These are phyloP conservation scores for Cladosporium austrohemisphaericum DNA, from an alignment of 2,329 filamentous ascomycete genomes.

Conservation along the genomic window DNA sequence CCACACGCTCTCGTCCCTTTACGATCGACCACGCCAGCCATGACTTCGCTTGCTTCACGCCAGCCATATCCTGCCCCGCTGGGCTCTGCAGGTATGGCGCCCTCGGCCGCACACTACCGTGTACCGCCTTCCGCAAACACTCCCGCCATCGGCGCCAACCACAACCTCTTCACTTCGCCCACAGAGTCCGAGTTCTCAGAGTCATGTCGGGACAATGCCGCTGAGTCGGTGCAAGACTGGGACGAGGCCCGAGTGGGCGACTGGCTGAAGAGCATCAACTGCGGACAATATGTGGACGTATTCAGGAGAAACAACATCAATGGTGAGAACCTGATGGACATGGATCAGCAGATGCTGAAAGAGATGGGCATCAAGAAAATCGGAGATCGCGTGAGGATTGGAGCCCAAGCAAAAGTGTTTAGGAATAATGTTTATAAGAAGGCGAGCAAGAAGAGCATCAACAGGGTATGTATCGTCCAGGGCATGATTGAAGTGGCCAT, in stretches of 20 bases:
- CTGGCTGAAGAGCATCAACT: conserved; percentile 87
- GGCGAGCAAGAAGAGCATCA: conserved; percentile 60
- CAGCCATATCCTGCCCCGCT: conserved; percentile 60
- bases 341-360: conserved; percentile 92
- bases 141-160: conserved; percentile 30
- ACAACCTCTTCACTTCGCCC: conserved; percentile 67
- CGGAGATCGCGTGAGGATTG: conserved; percentile 85
- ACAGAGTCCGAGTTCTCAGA: conserved; percentile 94
- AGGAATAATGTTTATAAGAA: conserved; percentile 47
- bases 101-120: conserved; percentile 24
- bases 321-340: conserved; percentile 91
- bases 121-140: conserved; percentile 19
- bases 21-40: conserved; percentile 33
- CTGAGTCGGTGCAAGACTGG: conserved; percentile 57
- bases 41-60: conserved; percentile 79
- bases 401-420: conserved; percentile 48
- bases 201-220: conserved; percentile 51
- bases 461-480: conserved; percentile 63
- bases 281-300: conserved; percentile 85
- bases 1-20: conserved; percentile 1
- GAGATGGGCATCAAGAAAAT: conserved; percentile 99
- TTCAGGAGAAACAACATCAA: conserved; percentile 94
- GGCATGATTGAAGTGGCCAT: conserved; percentile 7
- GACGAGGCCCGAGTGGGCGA: conserved; percentile 87
- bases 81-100: conserved; percentile 25